A percentile compares a stretch with the other conserved stretches of the same genome.
Conservation (phyloP, 768 basidiomycete genomes). For the Hygrophoropsis aurantiaca region DNA sequence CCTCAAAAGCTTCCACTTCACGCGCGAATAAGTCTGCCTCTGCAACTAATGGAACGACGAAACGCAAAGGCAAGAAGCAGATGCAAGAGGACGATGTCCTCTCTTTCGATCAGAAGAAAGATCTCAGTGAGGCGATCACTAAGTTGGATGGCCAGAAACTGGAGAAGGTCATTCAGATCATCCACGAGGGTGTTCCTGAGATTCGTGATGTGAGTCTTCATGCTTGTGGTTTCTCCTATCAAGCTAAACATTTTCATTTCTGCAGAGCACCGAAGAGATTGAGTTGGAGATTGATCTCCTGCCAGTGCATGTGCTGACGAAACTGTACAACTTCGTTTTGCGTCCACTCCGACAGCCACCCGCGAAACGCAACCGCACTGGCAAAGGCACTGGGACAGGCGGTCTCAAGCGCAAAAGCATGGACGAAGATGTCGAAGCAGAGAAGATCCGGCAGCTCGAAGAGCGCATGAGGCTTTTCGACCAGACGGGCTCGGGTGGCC, state of each 20-base stretch:
- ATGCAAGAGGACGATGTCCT: slow-evolving; percentile 78
- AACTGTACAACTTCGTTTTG: slow-evolving; percentile 94
- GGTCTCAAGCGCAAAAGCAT: slow-evolving; percentile 93
- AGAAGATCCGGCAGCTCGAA: slow-evolving; percentile 91
- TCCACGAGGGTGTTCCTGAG: slow-evolving; percentile 91
- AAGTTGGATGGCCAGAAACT: slow-evolving; percentile 81
- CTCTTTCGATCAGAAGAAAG: slow-evolving; percentile 97
- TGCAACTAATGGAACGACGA: slow-evolving; percentile 43
- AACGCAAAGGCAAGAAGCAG: slow-evolving; percentile 64
- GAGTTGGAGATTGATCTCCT: slow-evolving; percentile 96
- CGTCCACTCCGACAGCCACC: slow-evolving; percentile 71
- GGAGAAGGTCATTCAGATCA: slow-evolving; percentile 91
- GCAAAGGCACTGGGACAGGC: slow-evolving; percentile 84
- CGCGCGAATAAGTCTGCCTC: slow-evolving; percentile 47
- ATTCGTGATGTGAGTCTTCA: slow-evolving; percentile 78
- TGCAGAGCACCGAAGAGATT: slow-evolving; percentile 93
- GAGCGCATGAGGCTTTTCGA: slow-evolving; percentile 86
- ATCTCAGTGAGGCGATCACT: slow-evolving; percentile 91
- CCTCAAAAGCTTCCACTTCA: slow-evolving; percentile 53
- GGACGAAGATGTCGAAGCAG: slow-evolving; percentile 95
- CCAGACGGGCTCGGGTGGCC: slow-evolving; percentile 43
- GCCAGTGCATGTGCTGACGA: slow-evolving; percentile 82
- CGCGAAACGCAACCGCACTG: slow-evolving; percentile 61
- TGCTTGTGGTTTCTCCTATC: slow-evolving; percentile 1
- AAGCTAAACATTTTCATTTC: slow-evolving; percentile 14